Percentiles rank a stretch among this genome's conserved stretches.
Evolutionary conservation across 1,284 basidiomycete genomes (phyloP).

Genomic region (Pterulicium gracile): DNA sequence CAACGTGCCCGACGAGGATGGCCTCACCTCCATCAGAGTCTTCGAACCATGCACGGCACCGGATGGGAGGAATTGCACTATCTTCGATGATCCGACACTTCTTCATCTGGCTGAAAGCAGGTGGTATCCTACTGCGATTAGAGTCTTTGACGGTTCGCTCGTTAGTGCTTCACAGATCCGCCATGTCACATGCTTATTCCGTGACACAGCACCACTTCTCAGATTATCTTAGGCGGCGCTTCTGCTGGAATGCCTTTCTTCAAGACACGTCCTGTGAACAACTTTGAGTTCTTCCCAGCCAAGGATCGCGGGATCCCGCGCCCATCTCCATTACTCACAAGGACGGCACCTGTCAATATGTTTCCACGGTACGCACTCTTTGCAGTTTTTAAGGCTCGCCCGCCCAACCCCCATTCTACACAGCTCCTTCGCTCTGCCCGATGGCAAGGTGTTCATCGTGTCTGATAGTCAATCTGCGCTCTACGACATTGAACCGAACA

Average conservation of each 20-base stretch:
- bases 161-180: no score
- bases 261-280: background rate
- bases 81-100: conserved; percentile 55
- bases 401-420: no score
- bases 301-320: background rate
- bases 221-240: no score
- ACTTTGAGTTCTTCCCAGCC: background rate
- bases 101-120: conserved; percentile 63
- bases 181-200: no score
- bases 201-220: no score
- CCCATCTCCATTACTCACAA: background rate
- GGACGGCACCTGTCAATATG: background rate
- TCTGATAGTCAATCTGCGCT: conserved; percentile 75
- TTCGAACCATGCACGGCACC: conserved; percentile 57
- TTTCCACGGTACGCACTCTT: background rate
- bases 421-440: conserved; percentile 63
- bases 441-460: conserved; percentile 66
- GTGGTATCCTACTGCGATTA: conserved; percentile 67
- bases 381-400: no score
- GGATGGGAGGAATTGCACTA: conserved; percentile 36
- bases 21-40: conserved; percentile 63
- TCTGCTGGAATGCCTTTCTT: background rate
- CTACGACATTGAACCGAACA: conserved; percentile 63
- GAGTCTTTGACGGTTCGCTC: conserved; percentile 51
- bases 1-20: conserved; percentile 68